Percentiles rank a stretch among this genome's conserved stretches.
Conservation (phyloP, 176 grass and related monocot genomes). For the Ensete ventricosum region DNA sequence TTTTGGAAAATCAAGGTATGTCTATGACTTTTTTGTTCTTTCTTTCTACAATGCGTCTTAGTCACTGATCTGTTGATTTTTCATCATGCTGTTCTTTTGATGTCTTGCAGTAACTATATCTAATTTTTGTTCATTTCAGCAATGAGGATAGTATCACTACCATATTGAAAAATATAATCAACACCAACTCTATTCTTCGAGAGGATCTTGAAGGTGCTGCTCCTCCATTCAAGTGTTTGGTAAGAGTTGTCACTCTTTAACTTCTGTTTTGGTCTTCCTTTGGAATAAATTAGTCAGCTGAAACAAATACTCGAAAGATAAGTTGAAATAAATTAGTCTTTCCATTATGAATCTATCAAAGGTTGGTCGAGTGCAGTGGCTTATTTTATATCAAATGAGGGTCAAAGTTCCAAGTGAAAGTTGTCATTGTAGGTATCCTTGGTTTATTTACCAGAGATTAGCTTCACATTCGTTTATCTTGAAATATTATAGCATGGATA, state of each 20-base stretch:
- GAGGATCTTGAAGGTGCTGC: constrained; percentile 60
- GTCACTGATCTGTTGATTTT: not conserved
- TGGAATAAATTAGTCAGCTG: not conserved
- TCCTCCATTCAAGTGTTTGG: constrained; percentile 49
- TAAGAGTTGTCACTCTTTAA: constrained; percentile 24
- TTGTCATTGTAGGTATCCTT: not conserved
- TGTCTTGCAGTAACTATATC: not conserved
- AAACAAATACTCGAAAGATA: not conserved
- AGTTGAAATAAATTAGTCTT: no score
- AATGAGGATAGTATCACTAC: constrained; percentile 81
- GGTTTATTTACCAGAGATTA: not conserved
- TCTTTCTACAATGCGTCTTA: not conserved
- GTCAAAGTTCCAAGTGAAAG: not conserved
- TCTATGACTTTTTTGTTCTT: not conserved
- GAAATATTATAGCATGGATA: no score
- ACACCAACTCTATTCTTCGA: constrained; percentile 72
- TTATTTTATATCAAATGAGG: not conserved
- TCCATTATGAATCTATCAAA: not conserved
- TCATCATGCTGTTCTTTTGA: not conserved
- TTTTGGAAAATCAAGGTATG: constrained; percentile 56
- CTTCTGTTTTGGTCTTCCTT: not conserved
- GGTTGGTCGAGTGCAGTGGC: not conserved
- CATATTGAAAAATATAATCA: constrained; percentile 72
- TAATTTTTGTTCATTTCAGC: constrained; percentile 41
- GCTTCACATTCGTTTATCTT: not conserved